These are phyloP conservation scores for Parastagonospora avenae DNA, from an alignment of 2,329 filamentous ascomycete genomes.

Conservation along the genomic window DNA sequence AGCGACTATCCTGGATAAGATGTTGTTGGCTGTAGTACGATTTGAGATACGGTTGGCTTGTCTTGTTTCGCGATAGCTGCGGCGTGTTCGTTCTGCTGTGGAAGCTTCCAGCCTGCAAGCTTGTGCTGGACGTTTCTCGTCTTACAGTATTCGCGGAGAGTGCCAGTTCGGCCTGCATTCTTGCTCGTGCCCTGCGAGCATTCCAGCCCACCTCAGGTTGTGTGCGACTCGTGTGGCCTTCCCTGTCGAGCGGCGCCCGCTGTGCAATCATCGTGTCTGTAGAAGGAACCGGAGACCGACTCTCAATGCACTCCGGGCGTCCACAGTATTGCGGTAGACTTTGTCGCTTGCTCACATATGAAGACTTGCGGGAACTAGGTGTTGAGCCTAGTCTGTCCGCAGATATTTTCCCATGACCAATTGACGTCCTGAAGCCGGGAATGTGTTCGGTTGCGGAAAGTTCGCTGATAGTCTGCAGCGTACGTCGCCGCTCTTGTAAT, in stretches of 20 bases:
- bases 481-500: constrained; percentile 28
- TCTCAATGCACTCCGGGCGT: neutral
- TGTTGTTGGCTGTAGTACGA: constrained; percentile 21
- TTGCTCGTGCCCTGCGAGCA: constrained; percentile 21
- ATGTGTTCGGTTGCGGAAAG: constrained; percentile 22
- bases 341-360: constrained; percentile 14
- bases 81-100: constrained; percentile 11
- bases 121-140: constrained; percentile 13
- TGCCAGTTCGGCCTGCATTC: constrained; percentile 20
- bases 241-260: constrained; percentile 2
- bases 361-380: neutral
- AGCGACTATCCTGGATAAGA: constrained; percentile 16
- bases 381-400: neutral
- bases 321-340: constrained; percentile 21
- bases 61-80: constrained; percentile 7
- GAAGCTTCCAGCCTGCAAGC: constrained; percentile 11
- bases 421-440: constrained; percentile 14
- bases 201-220: constrained; percentile 23
- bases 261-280: constrained; percentile 5
- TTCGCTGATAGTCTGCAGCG: constrained; percentile 37
- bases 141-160: constrained; percentile 12
- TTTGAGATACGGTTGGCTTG: constrained; percentile 9
- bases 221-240: neutral
- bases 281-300: constrained; percentile 4
- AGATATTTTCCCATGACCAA: constrained; percentile 2